phyloP scores from a whole-genome alignment of 106 monocot species.

The Platanthera guangdongensis region DNA sequence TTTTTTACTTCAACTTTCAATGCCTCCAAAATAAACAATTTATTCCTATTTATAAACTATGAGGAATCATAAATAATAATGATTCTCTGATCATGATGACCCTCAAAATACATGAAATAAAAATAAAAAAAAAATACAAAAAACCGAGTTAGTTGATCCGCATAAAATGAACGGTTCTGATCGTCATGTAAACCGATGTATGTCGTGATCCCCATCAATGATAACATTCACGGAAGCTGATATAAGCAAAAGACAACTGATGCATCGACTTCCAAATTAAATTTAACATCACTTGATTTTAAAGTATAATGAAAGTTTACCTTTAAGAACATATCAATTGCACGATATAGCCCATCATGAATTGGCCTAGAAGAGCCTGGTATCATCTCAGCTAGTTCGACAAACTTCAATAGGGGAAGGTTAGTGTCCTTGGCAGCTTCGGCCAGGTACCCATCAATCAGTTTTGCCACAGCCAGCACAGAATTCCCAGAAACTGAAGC shows the following conservation, averaged over 20 bases:
- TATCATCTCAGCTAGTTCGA: constrained; percentile 53
- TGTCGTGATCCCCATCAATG: background rate
- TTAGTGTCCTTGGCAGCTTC: constrained; percentile 49
- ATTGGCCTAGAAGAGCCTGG: constrained; percentile 19
- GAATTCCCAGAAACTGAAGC: constrained; percentile 13
- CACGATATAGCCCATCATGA: constrained; percentile 62
- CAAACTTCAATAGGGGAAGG: constrained; percentile 44
- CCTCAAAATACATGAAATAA: too few relatives aligned
- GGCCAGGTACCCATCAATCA: constrained; percentile 58
- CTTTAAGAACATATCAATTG: constrained; percentile 72
- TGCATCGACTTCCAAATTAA: background rate
- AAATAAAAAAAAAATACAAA: too few relatives aligned
- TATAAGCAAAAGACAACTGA: background rate
- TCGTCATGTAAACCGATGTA: too few relatives aligned
- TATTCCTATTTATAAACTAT: too few relatives aligned
- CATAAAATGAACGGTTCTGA: too few relatives aligned
- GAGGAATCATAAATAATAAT: too few relatives aligned
- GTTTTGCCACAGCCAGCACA: constrained; percentile 28
- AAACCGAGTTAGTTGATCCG: too few relatives aligned
- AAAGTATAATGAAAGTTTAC: constrained; percentile 9
- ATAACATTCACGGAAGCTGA: background rate
- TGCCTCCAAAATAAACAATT: too few relatives aligned
- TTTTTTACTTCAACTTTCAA: too few relatives aligned
- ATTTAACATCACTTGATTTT: background rate
- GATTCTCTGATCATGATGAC: too few relatives aligned